phyloP scores from a whole-genome alignment of 768 basidiomycete genomes.

The Calocybe cyanea region DNA sequence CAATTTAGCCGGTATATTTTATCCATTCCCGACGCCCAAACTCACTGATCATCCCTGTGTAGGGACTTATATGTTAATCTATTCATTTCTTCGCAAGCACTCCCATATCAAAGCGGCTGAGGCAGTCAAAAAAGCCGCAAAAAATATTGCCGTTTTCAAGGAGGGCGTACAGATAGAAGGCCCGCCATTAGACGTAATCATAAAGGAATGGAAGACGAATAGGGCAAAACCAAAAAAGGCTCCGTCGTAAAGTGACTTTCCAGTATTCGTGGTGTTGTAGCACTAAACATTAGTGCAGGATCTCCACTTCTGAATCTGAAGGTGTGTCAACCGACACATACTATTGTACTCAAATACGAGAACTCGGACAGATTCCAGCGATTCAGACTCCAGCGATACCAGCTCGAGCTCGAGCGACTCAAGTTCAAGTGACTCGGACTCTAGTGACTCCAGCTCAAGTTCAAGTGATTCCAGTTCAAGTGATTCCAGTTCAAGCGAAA shows the following conservation, averaged over 20 bases:
- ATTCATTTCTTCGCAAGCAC: constrained; percentile 65
- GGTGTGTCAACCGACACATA: constrained; percentile 8
- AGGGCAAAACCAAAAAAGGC: constrained; percentile 21
- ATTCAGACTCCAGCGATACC: constrained; percentile 11
- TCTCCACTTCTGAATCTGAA: constrained; percentile 23
- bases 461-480: constrained; percentile 22
- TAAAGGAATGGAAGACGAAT: constrained; percentile 58
- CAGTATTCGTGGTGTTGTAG: no score
- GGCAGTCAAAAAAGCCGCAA: constrained; percentile 72
- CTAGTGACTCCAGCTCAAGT: constrained; percentile 20
- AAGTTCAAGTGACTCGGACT: constrained; percentile 20
- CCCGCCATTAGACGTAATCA: constrained; percentile 59
- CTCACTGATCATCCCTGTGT: constrained; percentile 7
- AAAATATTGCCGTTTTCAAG: constrained; percentile 55
- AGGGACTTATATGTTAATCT: constrained; percentile 77
- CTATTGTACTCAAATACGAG: not conserved
- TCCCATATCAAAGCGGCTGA: constrained; percentile 68
- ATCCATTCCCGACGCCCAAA: not conserved
- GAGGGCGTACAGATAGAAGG: constrained; percentile 45
- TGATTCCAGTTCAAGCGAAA: constrained; percentile 21
- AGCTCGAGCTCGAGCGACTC: constrained; percentile 20
- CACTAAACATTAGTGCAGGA: no score
- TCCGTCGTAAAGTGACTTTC: constrained; percentile 16
- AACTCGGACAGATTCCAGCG: no score
- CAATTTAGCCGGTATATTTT: constrained; percentile 46